Conservation (phyloP, 768 basidiomycete genomes). For the Suillus alpinus region DNA sequence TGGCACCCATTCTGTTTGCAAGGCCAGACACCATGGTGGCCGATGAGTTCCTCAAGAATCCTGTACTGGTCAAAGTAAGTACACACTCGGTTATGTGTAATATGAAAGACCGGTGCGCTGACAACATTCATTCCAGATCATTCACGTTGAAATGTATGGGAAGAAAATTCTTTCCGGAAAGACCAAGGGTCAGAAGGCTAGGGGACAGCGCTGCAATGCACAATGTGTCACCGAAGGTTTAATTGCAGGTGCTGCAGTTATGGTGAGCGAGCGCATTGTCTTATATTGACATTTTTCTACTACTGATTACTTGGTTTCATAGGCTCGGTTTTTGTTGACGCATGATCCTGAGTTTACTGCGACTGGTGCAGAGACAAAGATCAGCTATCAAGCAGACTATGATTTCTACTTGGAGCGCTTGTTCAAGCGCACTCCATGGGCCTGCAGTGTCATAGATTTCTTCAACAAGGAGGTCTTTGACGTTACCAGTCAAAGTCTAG, state of each 20-base stretch:
- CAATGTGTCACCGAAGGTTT: background rate
- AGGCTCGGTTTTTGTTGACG: background rate
- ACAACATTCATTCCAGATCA: background rate
- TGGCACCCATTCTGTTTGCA: background rate
- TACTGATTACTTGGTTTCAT: background rate
- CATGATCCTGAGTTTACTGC: background rate
- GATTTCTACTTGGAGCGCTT: slow-evolving; percentile 2
- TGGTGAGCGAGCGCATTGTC: background rate
- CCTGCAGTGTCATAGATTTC: background rate
- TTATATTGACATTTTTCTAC: background rate
- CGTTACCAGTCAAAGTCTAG: background rate
- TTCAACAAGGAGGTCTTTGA: background rate
- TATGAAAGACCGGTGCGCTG: background rate
- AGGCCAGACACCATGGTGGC: background rate
- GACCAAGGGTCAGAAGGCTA: background rate
- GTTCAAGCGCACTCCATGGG: background rate
- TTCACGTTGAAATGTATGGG: background rate
- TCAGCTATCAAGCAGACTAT: background rate
- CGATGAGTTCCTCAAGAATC: background rate
- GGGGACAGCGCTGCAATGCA: background rate
- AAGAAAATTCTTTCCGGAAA: background rate
- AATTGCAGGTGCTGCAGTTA: background rate
- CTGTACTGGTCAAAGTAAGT: background rate
- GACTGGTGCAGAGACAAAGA: background rate
- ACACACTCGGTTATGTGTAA: no score